A percentile compares a stretch with the other conserved stretches of the same genome.
Evolutionary conservation across 2,329 filamentous ascomycete genomes (phyloP).

Genomic region (Cladosporium sp.): DNA sequence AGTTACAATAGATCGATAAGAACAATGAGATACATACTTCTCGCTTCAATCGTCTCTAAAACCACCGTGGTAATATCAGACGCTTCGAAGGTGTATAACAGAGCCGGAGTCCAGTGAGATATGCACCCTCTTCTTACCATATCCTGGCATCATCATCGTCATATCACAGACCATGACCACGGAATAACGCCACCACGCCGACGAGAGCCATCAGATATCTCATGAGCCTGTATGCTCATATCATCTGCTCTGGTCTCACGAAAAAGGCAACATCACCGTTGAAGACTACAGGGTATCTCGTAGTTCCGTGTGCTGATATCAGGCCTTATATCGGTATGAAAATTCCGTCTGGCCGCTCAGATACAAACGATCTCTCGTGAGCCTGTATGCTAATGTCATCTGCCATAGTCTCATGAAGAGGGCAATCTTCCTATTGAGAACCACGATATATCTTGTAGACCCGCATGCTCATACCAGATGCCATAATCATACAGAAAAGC

Average conservation of each 20-base stretch:
- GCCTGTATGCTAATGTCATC: no score
- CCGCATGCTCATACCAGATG: no score
- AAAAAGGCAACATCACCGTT: not conserved
- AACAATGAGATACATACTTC: not conserved
- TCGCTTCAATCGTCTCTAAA: not conserved
- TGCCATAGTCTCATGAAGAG: no score
- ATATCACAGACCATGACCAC: not conserved
- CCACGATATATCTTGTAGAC: no score
- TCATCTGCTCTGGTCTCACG: not conserved
- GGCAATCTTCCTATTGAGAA: no score
- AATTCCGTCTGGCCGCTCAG: not conserved
- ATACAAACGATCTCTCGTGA: no score
- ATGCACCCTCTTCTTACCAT: not conserved
- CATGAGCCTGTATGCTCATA: not conserved
- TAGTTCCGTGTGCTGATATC: not conserved
- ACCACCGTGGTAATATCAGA: not conserved
- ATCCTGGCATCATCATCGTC: not conserved
- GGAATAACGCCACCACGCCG: not conserved
- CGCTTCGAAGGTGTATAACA: not conserved
- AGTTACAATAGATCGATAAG: not conserved
- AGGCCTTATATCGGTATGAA: not conserved
- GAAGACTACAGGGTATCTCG: not conserved
- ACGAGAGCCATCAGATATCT: not conserved
- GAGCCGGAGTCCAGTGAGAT: not conserved
- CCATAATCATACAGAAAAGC: no score